Percentiles rank a stretch among this genome's conserved stretches.
These are phyloP conservation scores for Phytophthora hybrid DNA, from an alignment of 352 stramenopile species.

Conservation along the genomic window DNA sequence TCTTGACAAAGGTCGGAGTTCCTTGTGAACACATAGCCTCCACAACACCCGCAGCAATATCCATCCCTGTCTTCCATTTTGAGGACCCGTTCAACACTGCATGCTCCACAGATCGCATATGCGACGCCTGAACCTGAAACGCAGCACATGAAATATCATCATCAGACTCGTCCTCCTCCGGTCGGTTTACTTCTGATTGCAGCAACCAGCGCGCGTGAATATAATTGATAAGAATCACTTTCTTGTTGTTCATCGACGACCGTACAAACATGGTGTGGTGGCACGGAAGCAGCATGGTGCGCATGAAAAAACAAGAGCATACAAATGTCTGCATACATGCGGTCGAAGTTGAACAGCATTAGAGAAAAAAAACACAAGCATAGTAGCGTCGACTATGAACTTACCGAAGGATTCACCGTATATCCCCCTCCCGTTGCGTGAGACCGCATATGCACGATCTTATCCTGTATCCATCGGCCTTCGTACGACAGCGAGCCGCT, in stretches of 20 bases:
- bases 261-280: too few species aligned
- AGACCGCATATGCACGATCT: too few species aligned
- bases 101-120: background rate
- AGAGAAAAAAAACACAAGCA: too few species aligned
- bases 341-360: too few species aligned
- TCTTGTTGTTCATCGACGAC: too few species aligned
- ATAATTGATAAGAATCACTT: too few species aligned
- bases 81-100: background rate
- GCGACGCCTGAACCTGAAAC: slow-evolving; percentile 3
- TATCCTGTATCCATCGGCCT: too few species aligned
- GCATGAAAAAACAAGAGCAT: background rate
- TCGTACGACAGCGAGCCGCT: too few species aligned
- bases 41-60: slow-evolving; percentile 5
- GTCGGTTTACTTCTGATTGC: too few species aligned
- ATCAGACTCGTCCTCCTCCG: slow-evolving; percentile 7
- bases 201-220: too few species aligned
- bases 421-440: background rate
- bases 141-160: background rate
- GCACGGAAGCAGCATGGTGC: too few species aligned
- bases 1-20: background rate
- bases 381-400: too few species aligned
- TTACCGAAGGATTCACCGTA: slow-evolving; percentile 1
- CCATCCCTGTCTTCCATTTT: slow-evolving; percentile 4
- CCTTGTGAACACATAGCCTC: slow-evolving; percentile 4
- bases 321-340: background rate